Base-by-base conservation (phyloP, 2,329 filamentous ascomycete genomes). In the Dothideomycetes sp. region DNA sequence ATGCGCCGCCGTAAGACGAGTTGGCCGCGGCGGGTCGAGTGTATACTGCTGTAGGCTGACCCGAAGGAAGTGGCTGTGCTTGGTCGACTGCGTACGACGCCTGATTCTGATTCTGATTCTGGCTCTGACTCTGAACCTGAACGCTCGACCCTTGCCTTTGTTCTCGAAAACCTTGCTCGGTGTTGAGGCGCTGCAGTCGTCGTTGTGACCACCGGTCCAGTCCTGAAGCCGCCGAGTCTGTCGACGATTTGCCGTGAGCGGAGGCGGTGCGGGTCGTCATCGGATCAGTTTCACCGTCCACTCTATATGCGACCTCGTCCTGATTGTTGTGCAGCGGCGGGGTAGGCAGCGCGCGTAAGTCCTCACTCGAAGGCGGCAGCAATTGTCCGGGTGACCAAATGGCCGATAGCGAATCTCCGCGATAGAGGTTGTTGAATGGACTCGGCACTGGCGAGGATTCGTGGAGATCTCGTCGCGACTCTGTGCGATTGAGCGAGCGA, bases 131-230 rank as follows among this genome's bases (percentile, higher is more conserved):
- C n/a, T n/a, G n/a, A n/a, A n/a, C n/a, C n/a, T n/a, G n/a, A n/a
- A n/a, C n/a, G n/a, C n/a, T 19, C 34, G 39, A 37, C 34, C 41
- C 44, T 36, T 44, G 44, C 34, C 57, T 49, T 48, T 59, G 56
- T 47, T 59, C 56, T 34, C 57, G 49, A 46, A 60, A 60, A 45
- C 53, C 56, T 44, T 58, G 55, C 54, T 60, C 57, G 41, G 57
- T 60, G 40, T 59, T 58, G 43, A 59, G 46, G 43, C 57, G 53
- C 50, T 59, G 56, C 52, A 59, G 50, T 36, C 56, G 53, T 40
- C 57, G 52, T 46, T 59, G 55, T 43, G 53, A 53, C 52, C 52
- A 60, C 41, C 57, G 54, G 49, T 59, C 55, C 49, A 55, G 49
- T 41, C 45, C 36, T 19, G 45, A 36, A 31, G 49, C 48, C 43